These are phyloP conservation scores for Dispira parvispora DNA, from an alignment of 192 early-diverging fungal genomes.

Conservation along the genomic window DNA sequence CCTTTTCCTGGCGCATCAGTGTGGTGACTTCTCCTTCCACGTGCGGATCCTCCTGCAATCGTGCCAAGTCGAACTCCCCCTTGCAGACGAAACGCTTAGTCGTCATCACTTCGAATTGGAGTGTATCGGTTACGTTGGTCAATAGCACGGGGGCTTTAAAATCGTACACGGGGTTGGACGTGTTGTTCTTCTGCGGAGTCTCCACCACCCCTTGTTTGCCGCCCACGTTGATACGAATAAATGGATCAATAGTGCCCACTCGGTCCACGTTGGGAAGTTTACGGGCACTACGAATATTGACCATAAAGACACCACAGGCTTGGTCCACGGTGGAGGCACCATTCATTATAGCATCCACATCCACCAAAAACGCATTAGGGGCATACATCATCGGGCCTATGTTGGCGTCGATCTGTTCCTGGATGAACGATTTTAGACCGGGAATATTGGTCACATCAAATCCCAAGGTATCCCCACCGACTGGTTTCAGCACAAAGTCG, in stretches of 20 bases:
- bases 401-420: conserved; percentile 32
- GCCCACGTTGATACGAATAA: conserved; percentile 52
- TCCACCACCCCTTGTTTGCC: conserved; percentile 41
- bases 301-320: conserved; percentile 72
- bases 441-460: conserved; percentile 82
- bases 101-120: conserved; percentile 74
- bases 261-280: conserved; percentile 74
- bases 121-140: conserved; percentile 50
- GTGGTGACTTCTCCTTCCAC: conserved; percentile 24
- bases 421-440: conserved; percentile 60
- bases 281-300: conserved; percentile 63
- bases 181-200: conserved; percentile 54
- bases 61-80: conserved; percentile 31
- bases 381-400: conserved; percentile 70
- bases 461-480: conserved; percentile 69
- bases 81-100: conserved; percentile 57
- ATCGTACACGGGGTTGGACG: conserved; percentile 72
- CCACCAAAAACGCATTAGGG: conserved; percentile 62
- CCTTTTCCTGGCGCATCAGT: conserved; percentile 30
- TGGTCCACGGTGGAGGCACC: conserved; percentile 40
- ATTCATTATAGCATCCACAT: conserved; percentile 61
- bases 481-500: conserved; percentile 79
- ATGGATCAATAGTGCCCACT: conserved; percentile 83
- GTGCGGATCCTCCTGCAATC: conserved; percentile 28
- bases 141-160: conserved; percentile 62